Percentiles rank a stretch among this genome's conserved stretches.
phyloP scores from a whole-genome alignment of 176 grass and related monocot genomes.

The Aegilops speltoides region DNA sequence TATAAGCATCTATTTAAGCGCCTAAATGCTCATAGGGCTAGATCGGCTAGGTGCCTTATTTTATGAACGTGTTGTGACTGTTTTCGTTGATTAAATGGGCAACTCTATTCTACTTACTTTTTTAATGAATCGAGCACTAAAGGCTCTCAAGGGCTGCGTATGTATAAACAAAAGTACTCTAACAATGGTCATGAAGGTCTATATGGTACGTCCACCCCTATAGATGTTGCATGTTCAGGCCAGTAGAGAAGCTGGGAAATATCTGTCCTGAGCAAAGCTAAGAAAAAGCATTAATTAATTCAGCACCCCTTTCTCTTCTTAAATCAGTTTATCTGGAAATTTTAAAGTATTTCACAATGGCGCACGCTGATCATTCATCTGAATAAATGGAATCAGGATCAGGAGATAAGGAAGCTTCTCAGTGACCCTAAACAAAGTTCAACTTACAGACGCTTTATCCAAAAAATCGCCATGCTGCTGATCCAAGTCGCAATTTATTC shows the following conservation, averaged over 20 bases:
- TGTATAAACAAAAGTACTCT: no score
- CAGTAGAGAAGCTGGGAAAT: neutral
- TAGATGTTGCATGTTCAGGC: neutral
- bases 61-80: no score
- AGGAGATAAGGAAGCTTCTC: slow-evolving; percentile 40
- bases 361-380: slow-evolving; percentile 16
- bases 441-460: slow-evolving; percentile 3
- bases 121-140: no score
- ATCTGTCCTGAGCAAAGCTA: neutral
- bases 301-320: neutral
- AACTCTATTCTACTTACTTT: no score
- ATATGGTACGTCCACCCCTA: neutral
- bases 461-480: slow-evolving; percentile 24
- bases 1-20: no score
- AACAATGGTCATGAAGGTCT: no score
- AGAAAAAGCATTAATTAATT: neutral
- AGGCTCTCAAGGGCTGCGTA: no score
- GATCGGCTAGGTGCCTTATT: no score
- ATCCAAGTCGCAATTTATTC: slow-evolving; percentile 22
- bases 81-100: no score
- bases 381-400: neutral
- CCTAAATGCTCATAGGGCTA: no score
- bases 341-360: neutral
- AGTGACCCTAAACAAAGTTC: slow-evolving; percentile 21
- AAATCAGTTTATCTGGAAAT: neutral